Evolutionary conservation across 2,329 filamentous ascomycete genomes (phyloP).

Genomic region (Graphiopsis chlorocephala): DNA sequence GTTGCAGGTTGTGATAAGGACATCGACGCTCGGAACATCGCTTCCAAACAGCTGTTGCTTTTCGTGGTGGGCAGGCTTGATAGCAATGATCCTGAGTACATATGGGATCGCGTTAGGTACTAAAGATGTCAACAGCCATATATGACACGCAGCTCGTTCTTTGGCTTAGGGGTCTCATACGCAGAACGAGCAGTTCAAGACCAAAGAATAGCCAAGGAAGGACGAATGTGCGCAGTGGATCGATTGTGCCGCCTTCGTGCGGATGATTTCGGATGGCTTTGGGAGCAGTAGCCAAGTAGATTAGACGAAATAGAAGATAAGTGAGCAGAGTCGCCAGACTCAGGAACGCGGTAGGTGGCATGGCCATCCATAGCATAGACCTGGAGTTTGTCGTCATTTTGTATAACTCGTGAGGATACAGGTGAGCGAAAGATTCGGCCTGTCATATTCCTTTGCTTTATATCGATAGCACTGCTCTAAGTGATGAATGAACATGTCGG

Average conservation of each 20-base stretch:
- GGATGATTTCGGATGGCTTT: neutral
- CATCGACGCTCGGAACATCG: slow-evolving; percentile 41
- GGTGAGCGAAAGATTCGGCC: no score
- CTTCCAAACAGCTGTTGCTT: slow-evolving; percentile 19
- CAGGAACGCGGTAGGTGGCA: slow-evolving; percentile 5
- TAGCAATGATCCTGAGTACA: neutral
- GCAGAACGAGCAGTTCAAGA: neutral
- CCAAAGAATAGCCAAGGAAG: slow-evolving; percentile 10
- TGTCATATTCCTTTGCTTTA: no score
- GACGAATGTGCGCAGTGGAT: neutral
- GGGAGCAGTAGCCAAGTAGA: neutral
- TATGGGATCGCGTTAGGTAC: slow-evolving; percentile 4
- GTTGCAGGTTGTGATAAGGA: slow-evolving; percentile 45
- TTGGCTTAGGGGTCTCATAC: no score
- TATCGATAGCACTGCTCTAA: no score
- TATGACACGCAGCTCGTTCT: no score
- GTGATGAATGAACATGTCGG: no score
- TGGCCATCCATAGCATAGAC: slow-evolving; percentile 3
- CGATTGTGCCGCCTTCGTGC: neutral
- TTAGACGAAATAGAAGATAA: slow-evolving; percentile 7
- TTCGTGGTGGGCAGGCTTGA: slow-evolving; percentile 1
- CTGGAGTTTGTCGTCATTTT: neutral
- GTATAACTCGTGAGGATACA: no score
- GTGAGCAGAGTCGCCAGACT: neutral
- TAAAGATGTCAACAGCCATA: neutral